Conservation (phyloP, 1,284 basidiomycete genomes). For the Ganoderma multipileum region DNA sequence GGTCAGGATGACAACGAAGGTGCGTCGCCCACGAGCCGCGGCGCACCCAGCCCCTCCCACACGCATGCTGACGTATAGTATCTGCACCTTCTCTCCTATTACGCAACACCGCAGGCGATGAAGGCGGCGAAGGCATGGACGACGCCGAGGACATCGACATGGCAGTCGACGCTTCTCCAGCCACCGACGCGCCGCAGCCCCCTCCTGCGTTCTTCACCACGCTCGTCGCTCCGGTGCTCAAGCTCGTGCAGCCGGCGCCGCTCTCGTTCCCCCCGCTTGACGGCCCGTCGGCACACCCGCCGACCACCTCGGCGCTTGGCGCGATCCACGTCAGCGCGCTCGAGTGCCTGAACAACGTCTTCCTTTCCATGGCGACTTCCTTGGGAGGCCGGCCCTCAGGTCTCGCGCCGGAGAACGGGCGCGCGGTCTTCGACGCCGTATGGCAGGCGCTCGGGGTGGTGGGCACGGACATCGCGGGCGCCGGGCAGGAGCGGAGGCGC, state of each 20-base stretch:
- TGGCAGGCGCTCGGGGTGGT: constrained; percentile 63
- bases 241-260: constrained; percentile 72
- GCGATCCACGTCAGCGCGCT: constrained; percentile 85
- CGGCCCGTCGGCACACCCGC: constrained; percentile 76
- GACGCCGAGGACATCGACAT: constrained; percentile 46
- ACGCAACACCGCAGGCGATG: constrained; percentile 12
- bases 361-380: constrained; percentile 71
- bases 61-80: constrained; percentile 12
- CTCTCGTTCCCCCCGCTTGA: constrained; percentile 84
- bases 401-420: constrained; percentile 57
- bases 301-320: constrained; percentile 83
- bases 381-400: constrained; percentile 38
- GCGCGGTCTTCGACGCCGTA: constrained; percentile 64
- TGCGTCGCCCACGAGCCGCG: constrained; percentile 15
- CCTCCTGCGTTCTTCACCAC: constrained; percentile 50
- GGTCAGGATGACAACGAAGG: constrained; percentile 46
- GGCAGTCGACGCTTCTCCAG: constrained; percentile 36
- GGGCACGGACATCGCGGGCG: constrained; percentile 60
- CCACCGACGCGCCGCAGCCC: constrained; percentile 28
- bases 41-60: constrained; percentile 11
- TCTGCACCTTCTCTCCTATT: background rate
- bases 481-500: constrained; percentile 69
- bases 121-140: constrained; percentile 44
- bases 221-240: constrained; percentile 67
- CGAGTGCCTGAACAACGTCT: constrained; percentile 91